Base-by-base conservation (phyloP, 192 early-diverging fungal species). In the Obelidium mucronatum region DNA sequence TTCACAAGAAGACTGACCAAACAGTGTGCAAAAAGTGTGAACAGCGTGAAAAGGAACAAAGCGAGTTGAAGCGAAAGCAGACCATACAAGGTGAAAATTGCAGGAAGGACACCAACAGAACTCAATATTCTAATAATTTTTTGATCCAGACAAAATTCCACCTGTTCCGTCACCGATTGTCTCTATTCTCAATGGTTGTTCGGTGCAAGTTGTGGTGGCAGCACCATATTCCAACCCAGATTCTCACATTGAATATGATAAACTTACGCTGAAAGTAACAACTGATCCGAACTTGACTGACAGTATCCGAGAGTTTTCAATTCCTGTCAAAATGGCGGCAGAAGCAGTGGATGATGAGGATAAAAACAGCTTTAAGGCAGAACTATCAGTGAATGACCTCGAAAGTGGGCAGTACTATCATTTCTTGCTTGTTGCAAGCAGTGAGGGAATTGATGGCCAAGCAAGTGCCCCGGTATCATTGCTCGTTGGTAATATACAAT, bases 21-120 rank as follows among this genome's bases (percentile, higher is more conserved):
- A 36, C 40, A n/a, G 73, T 75, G 8, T 88, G 88, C 67, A 86
- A 85, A 64, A 68, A 76, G 22, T 90, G 88, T 60, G 68, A 60
- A 19, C 62, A 80, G 39, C 73, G 84, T 2, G 77, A 84, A n/a
- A 81, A 80, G 64, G 83, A 85, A 42, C 78, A 83, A 60, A 61
- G 5, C 13, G 85, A 87, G 60, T 40, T 54, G 1, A 78, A 77
- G 53, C 56, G 77, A 26, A 67, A 69, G 51, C 66, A 73, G 40
- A 62, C 76, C 22, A 85, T 81, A 24, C 40, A 73, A 28, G 82
- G 78, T 79, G 8, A 24, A 44, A 59, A 59, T n/a, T 59, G 56
- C 56, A 59, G 28, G 13, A 30, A 26, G 13, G 13, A 6, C 28
- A 24, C 5, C 13, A 59, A 60, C 58, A 2, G 15, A 3, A 60